phyloP scores from a whole-genome alignment of 2,329 filamentous ascomycete genomes.

The Colletotrichum brevisporum region DNA sequence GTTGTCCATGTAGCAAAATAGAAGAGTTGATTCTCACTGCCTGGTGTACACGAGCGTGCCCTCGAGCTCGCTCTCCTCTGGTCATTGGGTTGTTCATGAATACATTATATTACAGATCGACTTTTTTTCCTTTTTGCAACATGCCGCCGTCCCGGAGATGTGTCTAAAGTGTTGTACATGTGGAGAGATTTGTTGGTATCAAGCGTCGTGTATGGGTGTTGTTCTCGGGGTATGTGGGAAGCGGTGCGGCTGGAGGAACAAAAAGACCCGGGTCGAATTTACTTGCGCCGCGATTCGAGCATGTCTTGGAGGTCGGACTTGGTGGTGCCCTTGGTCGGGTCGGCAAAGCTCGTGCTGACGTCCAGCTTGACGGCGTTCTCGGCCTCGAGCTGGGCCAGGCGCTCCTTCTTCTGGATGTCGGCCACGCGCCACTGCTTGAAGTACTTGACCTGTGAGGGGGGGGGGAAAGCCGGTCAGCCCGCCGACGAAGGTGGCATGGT shows the following conservation, averaged over 20 bases:
- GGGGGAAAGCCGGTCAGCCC: no score
- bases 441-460: constrained; percentile 83
- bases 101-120: constrained; percentile 35
- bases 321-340: constrained; percentile 45
- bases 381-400: constrained; percentile 80
- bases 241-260: no score
- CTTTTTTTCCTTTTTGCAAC: background rate
- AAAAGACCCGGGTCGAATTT: background rate
- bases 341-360: constrained; percentile 53
- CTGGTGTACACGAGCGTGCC: background rate
- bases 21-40: constrained; percentile 30
- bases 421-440: constrained; percentile 98
- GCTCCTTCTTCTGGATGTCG: constrained; percentile 87
- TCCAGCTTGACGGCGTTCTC: constrained; percentile 78
- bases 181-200: constrained; percentile 21
- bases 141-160: background rate
- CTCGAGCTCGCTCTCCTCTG: no score
- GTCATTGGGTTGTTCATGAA: constrained; percentile 19
- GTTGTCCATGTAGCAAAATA: constrained; percentile 33
- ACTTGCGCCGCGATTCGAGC: constrained; percentile 48
- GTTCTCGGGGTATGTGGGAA: background rate
- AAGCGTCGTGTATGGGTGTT: background rate
- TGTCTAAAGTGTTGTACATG: constrained; percentile 22
- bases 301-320: constrained; percentile 56
- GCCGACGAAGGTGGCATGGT: no score